These are phyloP conservation scores for Eucalyptus caleyi DNA, from an alignment of 345 rosid genomes.

Conservation along the genomic window DNA sequence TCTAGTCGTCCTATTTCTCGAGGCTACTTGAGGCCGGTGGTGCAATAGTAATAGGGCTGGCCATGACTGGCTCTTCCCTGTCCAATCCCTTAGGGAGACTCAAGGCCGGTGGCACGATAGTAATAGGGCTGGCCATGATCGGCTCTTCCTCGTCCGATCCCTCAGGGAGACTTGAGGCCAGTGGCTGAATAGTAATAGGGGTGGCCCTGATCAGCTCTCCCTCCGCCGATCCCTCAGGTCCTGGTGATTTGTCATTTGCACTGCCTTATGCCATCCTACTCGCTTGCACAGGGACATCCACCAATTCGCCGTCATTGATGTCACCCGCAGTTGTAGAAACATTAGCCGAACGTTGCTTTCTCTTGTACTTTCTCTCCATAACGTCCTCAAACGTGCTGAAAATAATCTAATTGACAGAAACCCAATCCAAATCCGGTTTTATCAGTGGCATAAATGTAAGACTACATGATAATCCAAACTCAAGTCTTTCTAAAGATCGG, in stretches of 20 bases:
- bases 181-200: neutral
- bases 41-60: neutral
- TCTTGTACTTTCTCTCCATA: neutral
- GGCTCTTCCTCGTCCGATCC: neutral
- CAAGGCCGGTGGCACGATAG: neutral
- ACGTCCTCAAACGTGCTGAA: neutral
- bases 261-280: neutral
- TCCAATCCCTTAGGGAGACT: neutral
- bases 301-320: neutral
- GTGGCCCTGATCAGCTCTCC: neutral
- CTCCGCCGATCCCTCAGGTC: neutral
- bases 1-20: neutral
- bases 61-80: neutral
- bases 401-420: neutral
- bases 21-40: neutral
- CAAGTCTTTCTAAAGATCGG: neutral
- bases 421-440: neutral
- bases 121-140: neutral
- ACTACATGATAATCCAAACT: neutral
- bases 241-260: neutral
- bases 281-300: neutral
- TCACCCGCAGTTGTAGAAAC: neutral
- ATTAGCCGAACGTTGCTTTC: neutral
- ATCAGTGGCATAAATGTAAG: neutral
- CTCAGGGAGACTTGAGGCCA: neutral